Percentiles rank a stretch among this genome's conserved stretches.
Conservation (phyloP, 2,329 filamentous ascomycete species). For the Penicillium corylophilum region DNA sequence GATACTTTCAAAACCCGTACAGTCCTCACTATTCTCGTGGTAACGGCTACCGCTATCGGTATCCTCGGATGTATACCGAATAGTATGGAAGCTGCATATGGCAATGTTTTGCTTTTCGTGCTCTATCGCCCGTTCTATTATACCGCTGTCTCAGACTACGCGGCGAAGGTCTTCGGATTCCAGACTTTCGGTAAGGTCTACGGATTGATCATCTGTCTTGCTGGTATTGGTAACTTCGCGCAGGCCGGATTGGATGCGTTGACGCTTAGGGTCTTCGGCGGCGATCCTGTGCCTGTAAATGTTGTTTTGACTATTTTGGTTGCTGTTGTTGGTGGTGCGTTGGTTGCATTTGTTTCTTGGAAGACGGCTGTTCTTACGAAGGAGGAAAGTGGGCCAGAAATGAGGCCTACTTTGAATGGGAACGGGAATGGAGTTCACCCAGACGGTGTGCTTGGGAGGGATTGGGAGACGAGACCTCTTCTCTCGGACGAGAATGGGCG, state of each 20-base stretch:
- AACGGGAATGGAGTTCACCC: not conserved
- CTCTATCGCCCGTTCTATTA: constrained; percentile 86
- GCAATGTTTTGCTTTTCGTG: constrained; percentile 75
- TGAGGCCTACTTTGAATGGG: not conserved
- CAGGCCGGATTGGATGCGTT: constrained; percentile 77
- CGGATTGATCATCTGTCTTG: constrained; percentile 81
- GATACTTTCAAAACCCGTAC: constrained; percentile 72
- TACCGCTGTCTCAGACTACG: constrained; percentile 83
- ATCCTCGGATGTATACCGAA: constrained; percentile 71
- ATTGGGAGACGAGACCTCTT: constrained; percentile 13
- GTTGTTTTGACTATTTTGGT: constrained; percentile 63
- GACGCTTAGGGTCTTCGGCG: constrained; percentile 69
- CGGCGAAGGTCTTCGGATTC: constrained; percentile 89
- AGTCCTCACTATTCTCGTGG: constrained; percentile 69
- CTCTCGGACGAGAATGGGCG: constrained; percentile 2
- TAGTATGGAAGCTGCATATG: constrained; percentile 68
- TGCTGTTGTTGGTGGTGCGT: constrained; percentile 60
- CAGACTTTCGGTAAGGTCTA: constrained; percentile 93
- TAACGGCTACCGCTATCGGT: constrained; percentile 71
- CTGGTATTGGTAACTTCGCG: constrained; percentile 79
- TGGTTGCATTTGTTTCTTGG: constrained; percentile 66
- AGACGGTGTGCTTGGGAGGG: constrained; percentile 2
- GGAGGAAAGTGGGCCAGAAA: not conserved
- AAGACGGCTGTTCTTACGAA: constrained; percentile 38
- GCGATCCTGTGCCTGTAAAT: constrained; percentile 77